phyloP scores from a whole-genome alignment of 2,329 filamentous ascomycete species.

The Orbilia brochopaga region DNA sequence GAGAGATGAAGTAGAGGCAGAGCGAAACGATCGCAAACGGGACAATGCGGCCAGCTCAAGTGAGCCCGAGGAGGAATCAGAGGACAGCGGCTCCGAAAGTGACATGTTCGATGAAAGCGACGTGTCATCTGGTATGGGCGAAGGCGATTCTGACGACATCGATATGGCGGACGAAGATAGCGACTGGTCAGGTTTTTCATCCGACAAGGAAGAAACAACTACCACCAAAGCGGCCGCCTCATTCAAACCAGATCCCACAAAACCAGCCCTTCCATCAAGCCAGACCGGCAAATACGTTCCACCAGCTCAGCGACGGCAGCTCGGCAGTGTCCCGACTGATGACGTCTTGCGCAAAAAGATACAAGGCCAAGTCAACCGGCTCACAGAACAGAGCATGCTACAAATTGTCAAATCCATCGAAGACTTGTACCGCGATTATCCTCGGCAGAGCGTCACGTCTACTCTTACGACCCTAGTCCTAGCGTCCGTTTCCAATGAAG shows the following conservation, averaged over 20 bases:
- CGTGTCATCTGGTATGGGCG: conserved; percentile 9
- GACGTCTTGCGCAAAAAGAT: conserved; percentile 73
- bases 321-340: conserved; percentile 70
- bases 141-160: conserved; percentile 17
- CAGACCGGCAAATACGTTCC: conserved; percentile 74
- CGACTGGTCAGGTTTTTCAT: conserved; percentile 51
- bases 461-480: conserved; percentile 78
- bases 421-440: conserved; percentile 79
- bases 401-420: conserved; percentile 84
- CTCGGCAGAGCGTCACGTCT: conserved; percentile 86
- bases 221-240: neutral
- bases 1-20: conserved; percentile 45
- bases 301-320: conserved; percentile 73
- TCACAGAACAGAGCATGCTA: conserved; percentile 88
- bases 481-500: conserved; percentile 77
- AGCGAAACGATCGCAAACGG: conserved; percentile 48
- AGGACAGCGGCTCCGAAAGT: conserved; percentile 19
- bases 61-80: conserved; percentile 50
- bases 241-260: conserved; percentile 40
- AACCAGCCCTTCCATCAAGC: conserved; percentile 20
- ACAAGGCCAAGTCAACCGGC: conserved; percentile 87
- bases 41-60: conserved; percentile 55
- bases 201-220: conserved; percentile 11
- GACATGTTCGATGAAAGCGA: conserved; percentile 39
- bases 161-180: conserved; percentile 61